These are phyloP conservation scores for Nidula niveotomentosa DNA, from an alignment of 1,284 basidiomycete genomes.

Conservation along the genomic window DNA sequence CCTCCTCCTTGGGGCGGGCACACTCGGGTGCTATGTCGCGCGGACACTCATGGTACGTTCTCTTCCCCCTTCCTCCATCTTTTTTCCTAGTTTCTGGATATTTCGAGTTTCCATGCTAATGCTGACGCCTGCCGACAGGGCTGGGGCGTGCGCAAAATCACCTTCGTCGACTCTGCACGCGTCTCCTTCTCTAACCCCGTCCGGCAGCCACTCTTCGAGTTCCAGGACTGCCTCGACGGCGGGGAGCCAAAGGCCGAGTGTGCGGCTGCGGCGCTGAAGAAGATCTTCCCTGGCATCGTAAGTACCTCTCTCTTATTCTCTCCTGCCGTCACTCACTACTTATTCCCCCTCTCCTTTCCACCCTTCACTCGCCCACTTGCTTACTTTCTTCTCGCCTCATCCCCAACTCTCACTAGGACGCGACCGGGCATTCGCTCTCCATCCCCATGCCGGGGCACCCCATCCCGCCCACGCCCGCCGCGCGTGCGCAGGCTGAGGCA, in stretches of 20 bases:
- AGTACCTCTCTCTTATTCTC: conserved; percentile 25
- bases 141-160: conserved; percentile 95
- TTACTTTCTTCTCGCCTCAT: too few species aligned
- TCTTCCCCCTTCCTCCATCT: neutral
- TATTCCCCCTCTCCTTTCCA: too few species aligned
- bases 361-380: too few species aligned
- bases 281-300: conserved; percentile 92
- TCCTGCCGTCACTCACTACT: neutral
- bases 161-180: conserved; percentile 86
- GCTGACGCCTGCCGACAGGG: conserved; percentile 48
- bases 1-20: conserved; percentile 92
- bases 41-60: conserved; percentile 78
- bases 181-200: conserved; percentile 79
- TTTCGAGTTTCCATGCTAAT: neutral
- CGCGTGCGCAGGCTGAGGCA: conserved; percentile 56
- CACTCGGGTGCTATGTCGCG: conserved; percentile 95
- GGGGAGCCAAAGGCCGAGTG: conserved; percentile 90
- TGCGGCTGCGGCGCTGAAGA: conserved; percentile 85
- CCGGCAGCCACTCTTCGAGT: neutral
- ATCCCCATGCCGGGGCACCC: conserved; percentile 99
- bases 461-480: conserved; percentile 51
- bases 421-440: conserved; percentile 71
- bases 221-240: neutral
- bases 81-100: neutral
- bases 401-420: conserved; percentile 52